Base-by-base conservation (phyloP, 2,329 filamentous ascomycete genomes). In the Aspergillus ustus region DNA sequence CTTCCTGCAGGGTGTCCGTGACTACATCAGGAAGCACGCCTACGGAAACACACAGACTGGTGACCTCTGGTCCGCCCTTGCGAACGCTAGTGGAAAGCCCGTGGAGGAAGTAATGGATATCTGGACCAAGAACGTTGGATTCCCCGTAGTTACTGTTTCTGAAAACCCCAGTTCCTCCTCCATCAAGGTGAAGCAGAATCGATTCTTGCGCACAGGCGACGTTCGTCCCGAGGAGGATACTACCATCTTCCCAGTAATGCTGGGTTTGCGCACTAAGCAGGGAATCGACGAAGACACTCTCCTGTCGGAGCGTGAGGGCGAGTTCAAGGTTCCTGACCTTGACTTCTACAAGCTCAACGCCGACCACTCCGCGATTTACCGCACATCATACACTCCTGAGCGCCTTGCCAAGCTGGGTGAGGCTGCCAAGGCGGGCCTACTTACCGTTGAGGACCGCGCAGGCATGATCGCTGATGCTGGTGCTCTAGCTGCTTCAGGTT, bases 281-380 rank as follows among this genome's bases (percentile, higher is more conserved):
- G 92, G 92, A 28, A 79, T 97, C 46, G 86, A 96, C 67, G 90
- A 93, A 72, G 85, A 88, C 44, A 81, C 93, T 44, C 91, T 92
- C 17, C 82, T 96, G 45, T 82, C 81, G 65, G 83, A 87, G 66
- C 89, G 94, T 44, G 92, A 97, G 77, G 84, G 83, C 52, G 86
- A 89, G 64, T 92, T 96, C 80, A 89, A 92, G 79, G 76, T 97
- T 28, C 86, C 90, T 20, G 87, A 90, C 71, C 80, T 89, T 56
- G 92, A 96, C 71, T 97, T 98, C 80, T 98, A 91, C 87, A 98
- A 98, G 84, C 82, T 98, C 63, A 98, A 98, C 73, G 93, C 94
- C 17, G 93, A 97, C 74, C 94, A 97, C 77, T 93, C 92, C 22
- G 91, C 91, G 67, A 89, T 97, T 66, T 98, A 96, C 82, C 89